phyloP scores from a whole-genome alignment of 768 basidiomycete genomes.

The Tylopilus intermedius region DNA sequence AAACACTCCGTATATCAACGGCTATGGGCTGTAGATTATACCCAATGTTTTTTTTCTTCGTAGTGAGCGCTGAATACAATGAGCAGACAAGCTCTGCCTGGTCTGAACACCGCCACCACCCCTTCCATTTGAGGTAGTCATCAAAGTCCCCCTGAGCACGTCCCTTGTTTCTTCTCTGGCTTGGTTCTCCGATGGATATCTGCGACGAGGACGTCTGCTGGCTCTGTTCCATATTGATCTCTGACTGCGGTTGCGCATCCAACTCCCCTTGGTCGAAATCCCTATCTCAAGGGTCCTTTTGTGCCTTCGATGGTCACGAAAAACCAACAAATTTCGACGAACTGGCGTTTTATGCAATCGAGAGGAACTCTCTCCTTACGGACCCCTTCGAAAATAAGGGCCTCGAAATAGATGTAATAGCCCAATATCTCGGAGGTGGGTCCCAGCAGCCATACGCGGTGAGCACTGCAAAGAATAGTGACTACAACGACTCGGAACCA shows the following conservation, averaged over 20 bases:
- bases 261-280: slow-evolving; percentile 8
- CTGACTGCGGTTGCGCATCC: slow-evolving; percentile 7
- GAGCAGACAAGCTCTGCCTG: not conserved
- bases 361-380: not conserved
- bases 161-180: not conserved
- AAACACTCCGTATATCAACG: slow-evolving; percentile 32
- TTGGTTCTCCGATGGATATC: slow-evolving; percentile 6
- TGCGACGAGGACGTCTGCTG: slow-evolving; percentile 3
- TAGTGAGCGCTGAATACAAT: too few species aligned
- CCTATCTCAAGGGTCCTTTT: not conserved
- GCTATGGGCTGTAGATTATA: slow-evolving; percentile 26
- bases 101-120: not conserved
- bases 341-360: not conserved
- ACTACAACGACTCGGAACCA: not conserved
- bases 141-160: not conserved
- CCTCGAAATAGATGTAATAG: not conserved
- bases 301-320: not conserved
- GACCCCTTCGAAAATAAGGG: not conserved
- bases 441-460: not conserved
- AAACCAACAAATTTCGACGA: not conserved
- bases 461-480: slow-evolving; percentile 9
- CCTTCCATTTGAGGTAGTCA: slow-evolving; percentile 8
- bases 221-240: not conserved
- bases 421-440: not conserved
- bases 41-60: too few species aligned